A percentile compares a stretch with the other conserved stretches of the same genome.
Conservation (phyloP, 2,329 filamentous ascomycete genomes). For the Penicillium sp. region DNA sequence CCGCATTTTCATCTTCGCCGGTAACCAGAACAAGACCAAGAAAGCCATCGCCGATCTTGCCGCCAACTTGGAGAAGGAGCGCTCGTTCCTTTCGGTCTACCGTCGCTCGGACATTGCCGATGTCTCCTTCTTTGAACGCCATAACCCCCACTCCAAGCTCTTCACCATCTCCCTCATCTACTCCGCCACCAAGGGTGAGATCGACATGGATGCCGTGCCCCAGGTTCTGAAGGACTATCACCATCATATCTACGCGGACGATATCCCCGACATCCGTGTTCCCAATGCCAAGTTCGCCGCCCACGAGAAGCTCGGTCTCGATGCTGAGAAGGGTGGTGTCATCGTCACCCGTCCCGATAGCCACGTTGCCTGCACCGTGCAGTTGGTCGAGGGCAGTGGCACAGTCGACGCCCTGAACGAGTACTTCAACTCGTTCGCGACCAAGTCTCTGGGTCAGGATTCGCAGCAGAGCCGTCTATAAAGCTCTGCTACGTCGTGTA, state of each 20-base stretch:
- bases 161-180: constrained; percentile 76
- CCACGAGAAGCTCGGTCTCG: constrained; percentile 81
- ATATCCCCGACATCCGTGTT: constrained; percentile 67
- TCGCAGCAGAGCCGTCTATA: constrained; percentile 35
- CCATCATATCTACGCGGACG: constrained; percentile 81
- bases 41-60: constrained; percentile 67
- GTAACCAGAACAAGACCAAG: constrained; percentile 56
- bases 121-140: constrained; percentile 70
- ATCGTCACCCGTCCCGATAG: constrained; percentile 83
- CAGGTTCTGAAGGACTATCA: constrained; percentile 67
- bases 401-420: constrained; percentile 77
- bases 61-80: constrained; percentile 57
- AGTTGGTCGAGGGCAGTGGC: constrained; percentile 67
- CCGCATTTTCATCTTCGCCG: constrained; percentile 81
- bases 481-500: constrained; percentile 11
- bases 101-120: constrained; percentile 56
- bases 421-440: constrained; percentile 72
- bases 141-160: constrained; percentile 80
- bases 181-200: constrained; percentile 59
- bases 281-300: constrained; percentile 67
- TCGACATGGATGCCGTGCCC: constrained; percentile 72
- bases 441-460: constrained; percentile 48
- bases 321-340: constrained; percentile 68
- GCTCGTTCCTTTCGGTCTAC: constrained; percentile 69
- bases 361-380: constrained; percentile 73